Conservation (phyloP, 106 monocot genomes). For the Phalaenopsis aphrodite region DNA sequence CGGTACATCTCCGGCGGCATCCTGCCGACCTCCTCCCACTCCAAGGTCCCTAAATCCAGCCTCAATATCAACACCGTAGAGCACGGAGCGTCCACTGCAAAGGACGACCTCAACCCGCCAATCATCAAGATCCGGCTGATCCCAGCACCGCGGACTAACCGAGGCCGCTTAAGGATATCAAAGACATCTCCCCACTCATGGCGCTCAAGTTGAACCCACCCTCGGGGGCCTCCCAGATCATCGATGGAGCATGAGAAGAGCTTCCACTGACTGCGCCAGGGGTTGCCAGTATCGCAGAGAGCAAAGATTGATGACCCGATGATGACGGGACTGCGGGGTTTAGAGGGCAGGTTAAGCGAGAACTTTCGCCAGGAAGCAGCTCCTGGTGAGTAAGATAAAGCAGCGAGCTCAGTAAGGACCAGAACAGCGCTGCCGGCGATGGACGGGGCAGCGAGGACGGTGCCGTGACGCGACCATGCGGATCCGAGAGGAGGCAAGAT, state of each 20-base stretch:
- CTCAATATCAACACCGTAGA: constrained; percentile 85
- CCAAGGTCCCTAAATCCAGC: constrained; percentile 67
- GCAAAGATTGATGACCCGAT: constrained; percentile 35
- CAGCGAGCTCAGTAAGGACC: constrained; percentile 88
- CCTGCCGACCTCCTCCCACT: constrained; percentile 88
- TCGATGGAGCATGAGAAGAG: constrained; percentile 56
- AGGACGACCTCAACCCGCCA: constrained; percentile 74
- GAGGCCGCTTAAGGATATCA: constrained; percentile 74
- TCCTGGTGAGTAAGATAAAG: constrained; percentile 47
- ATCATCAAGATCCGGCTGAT: constrained; percentile 60
- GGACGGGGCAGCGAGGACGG: constrained; percentile 59
- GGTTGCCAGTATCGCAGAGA: constrained; percentile 76
- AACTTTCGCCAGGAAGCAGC: constrained; percentile 57
- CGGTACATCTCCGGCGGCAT: constrained; percentile 85
- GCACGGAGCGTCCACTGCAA: constrained; percentile 77
- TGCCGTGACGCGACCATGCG: constrained; percentile 97
- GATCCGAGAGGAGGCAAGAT: constrained; percentile 84
- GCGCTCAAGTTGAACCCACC: constrained; percentile 64
- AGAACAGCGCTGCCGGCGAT: constrained; percentile 41
- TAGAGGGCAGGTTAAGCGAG: constrained; percentile 77
- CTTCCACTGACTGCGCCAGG: constrained; percentile 98
- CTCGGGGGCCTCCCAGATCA: constrained; percentile 34
- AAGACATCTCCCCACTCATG: constrained; percentile 81
- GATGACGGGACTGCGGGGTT: constrained; percentile 79
- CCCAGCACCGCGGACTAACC: constrained; percentile 59